Evolutionary conservation across 768 basidiomycete genomes (phyloP).

Genomic region (Obba rivulosa): DNA sequence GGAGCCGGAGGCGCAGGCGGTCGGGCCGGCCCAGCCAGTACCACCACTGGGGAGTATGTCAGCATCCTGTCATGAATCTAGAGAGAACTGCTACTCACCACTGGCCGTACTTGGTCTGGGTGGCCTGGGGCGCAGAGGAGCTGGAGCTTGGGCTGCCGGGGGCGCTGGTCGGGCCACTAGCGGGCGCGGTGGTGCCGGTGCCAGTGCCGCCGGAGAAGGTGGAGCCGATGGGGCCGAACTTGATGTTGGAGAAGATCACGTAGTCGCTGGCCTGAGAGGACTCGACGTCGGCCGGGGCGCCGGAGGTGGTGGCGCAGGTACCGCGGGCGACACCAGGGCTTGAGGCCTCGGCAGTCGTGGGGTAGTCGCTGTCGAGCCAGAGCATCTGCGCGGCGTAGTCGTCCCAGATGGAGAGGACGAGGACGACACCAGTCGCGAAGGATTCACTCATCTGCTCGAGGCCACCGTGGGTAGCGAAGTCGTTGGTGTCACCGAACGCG

Average conservation of each 20-base stretch:
- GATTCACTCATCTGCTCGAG: constrained; percentile 29
- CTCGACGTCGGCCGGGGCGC: constrained; percentile 41
- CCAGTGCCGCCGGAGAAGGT: constrained; percentile 25
- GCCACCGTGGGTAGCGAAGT: constrained; percentile 38
- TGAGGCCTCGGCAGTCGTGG: constrained; percentile 20
- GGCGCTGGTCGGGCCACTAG: background rate
- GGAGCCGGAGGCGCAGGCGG: constrained; percentile 5
- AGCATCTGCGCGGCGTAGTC: constrained; percentile 39
- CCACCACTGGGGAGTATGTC: constrained; percentile 20
- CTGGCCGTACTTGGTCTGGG: no score
- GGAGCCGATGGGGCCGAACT: constrained; percentile 43
- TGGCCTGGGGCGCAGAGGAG: background rate
- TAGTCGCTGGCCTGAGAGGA: constrained; percentile 30
- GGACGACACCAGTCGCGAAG: constrained; percentile 38
- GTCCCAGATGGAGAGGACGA: constrained; percentile 49
- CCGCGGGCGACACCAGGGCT: constrained; percentile 45
- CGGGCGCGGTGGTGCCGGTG: constrained; percentile 1
- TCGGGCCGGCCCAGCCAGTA: constrained; percentile 9
- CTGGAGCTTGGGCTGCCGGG: constrained; percentile 1
- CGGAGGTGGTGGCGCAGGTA: constrained; percentile 42
- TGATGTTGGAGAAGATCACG: constrained; percentile 53
- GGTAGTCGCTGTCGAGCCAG: constrained; percentile 23
- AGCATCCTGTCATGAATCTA: constrained; percentile 4
- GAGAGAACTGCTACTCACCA: background rate
- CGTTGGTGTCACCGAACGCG: constrained; percentile 38